Evolutionary conservation across 768 basidiomycete genomes (phyloP).

Genomic region (Lactarius quietus): DNA sequence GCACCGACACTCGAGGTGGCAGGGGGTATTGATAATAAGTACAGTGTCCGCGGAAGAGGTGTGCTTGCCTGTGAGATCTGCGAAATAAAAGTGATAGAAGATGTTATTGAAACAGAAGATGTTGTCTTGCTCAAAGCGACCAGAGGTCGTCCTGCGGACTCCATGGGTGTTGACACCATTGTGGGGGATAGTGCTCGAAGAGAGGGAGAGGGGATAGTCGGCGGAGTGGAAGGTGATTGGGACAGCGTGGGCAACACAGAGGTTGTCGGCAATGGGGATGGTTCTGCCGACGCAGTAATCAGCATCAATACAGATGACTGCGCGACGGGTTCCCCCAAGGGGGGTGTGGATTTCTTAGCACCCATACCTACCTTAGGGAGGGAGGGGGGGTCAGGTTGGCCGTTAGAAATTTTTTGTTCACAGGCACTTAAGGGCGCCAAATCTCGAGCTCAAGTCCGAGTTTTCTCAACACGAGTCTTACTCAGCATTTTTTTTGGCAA

Average conservation of each 20-base stretch:
- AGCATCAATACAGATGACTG: conserved; percentile 43
- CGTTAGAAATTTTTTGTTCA: no score
- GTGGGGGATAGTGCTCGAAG: conserved; percentile 30
- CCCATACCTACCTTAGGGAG: no score
- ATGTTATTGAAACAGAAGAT: conserved; percentile 32
- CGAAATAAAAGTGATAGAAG: conserved; percentile 26
- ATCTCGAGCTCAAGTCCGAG: no score
- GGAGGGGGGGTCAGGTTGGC: no score
- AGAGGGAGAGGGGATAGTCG: conserved; percentile 33
- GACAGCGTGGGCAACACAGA: conserved; percentile 33
- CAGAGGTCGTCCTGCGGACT: conserved; percentile 22
- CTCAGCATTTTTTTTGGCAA: no score
- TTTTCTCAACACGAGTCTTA: no score
- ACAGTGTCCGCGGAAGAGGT: conserved; percentile 36
- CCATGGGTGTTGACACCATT: conserved; percentile 13
- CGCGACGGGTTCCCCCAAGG: no score
- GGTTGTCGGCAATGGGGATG: conserved; percentile 35
- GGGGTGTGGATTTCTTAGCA: no score
- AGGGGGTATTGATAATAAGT: conserved; percentile 35
- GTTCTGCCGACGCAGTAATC: conserved; percentile 30
- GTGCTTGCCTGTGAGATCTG: conserved; percentile 35
- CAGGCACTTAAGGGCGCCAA: no score
- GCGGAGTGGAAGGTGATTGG: conserved; percentile 31
- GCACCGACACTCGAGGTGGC: conserved; percentile 47
- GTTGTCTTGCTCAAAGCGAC: conserved; percentile 35